Conservation (phyloP, 75 land plant species). For the Picea glauca region DNA sequence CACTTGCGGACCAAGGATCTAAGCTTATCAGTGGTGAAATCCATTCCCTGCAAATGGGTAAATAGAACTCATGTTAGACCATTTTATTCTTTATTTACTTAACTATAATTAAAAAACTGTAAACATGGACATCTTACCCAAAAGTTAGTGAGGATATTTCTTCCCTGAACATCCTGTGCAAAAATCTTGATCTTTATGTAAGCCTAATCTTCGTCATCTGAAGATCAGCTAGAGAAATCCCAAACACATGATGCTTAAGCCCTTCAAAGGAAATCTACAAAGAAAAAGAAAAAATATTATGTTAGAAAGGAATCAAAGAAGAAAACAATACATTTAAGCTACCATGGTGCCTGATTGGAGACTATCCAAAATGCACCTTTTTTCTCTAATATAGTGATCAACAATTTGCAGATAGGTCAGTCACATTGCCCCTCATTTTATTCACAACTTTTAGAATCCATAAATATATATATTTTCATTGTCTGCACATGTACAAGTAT, state of each 20-base stretch:
- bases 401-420: too few species aligned
- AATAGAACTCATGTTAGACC: background rate
- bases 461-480: too few species aligned
- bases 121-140: conserved; percentile 42
- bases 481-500: too few species aligned
- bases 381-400: too few species aligned
- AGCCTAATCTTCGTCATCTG: conserved; percentile 80
- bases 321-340: too few species aligned
- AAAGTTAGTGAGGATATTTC: conserved; percentile 90
- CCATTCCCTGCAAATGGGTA: conserved; percentile 69
- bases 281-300: too few species aligned
- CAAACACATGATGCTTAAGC: conserved; percentile 87
- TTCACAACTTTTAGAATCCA: too few species aligned
- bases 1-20: conserved; percentile 83
- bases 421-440: too few species aligned
- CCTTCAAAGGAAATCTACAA: conserved; percentile 90
- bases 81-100: background rate
- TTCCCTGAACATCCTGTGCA: conserved; percentile 94
- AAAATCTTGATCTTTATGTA: conserved; percentile 75
- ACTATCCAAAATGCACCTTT: too few species aligned
- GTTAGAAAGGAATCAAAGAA: too few species aligned
- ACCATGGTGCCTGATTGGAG: too few species aligned
- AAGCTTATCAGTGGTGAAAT: conserved; percentile 91
- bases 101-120: background rate
- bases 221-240: conserved; percentile 75